A percentile compares a stretch with the other conserved stretches of the same genome.
Conservation (phyloP, 495 filamentous ascomycete genomes). For the Neurospora pannonica region DNA sequence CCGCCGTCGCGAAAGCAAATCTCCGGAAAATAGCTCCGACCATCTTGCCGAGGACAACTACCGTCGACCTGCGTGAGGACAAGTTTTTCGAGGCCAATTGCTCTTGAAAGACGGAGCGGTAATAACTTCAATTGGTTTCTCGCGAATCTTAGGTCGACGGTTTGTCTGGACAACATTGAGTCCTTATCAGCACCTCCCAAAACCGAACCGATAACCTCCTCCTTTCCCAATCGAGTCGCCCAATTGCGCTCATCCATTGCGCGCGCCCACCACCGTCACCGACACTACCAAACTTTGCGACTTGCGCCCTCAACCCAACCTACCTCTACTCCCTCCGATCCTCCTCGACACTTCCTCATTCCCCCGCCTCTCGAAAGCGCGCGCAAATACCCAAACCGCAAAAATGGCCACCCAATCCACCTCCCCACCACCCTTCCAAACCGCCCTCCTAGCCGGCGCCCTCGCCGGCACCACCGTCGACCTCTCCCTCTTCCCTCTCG, state of each 20-base stretch:
- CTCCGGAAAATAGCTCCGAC: not conserved
- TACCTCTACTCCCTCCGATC: not conserved
- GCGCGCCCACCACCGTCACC: not conserved
- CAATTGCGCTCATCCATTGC: not conserved
- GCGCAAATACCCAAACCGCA: no score
- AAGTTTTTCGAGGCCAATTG: not conserved
- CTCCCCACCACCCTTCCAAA: constrained; percentile 38
- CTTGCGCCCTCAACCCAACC: not conserved
- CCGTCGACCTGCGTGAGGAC: not conserved
- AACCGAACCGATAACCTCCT: not conserved
- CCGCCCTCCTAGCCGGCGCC: constrained; percentile 59
- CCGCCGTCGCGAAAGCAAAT: not conserved
- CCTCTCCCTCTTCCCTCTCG: constrained; percentile 82
- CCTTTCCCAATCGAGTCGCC: not conserved
- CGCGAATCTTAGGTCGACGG: not conserved
- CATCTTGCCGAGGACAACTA: not conserved
- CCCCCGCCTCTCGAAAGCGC: no score
- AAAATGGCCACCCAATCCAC: constrained; percentile 3
- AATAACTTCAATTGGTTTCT: not conserved
- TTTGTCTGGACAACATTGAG: not conserved
- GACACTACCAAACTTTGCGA: not conserved
- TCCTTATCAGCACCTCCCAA: not conserved
- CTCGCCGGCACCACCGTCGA: constrained; percentile 83
- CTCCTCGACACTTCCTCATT: no score
- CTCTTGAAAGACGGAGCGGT: not conserved